These are phyloP conservation scores for Hemerocallis citrina DNA, from an alignment of 106 monocot genomes.

Conservation along the genomic window DNA sequence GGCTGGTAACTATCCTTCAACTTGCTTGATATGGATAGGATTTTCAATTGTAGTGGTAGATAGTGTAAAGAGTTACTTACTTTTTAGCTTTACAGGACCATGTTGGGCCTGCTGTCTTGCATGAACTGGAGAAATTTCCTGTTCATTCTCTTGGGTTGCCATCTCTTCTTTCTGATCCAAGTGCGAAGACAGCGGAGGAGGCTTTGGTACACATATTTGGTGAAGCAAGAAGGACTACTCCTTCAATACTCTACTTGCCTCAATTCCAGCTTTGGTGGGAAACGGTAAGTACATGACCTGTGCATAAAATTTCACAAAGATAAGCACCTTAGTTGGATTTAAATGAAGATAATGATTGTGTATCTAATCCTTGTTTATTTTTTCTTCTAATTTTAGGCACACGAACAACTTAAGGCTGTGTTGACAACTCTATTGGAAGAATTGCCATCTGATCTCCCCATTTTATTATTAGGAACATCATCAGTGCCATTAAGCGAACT, in stretches of 20 bases:
- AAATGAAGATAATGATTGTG: too few relatives aligned
- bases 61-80: constrained; percentile 19
- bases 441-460: constrained; percentile 50
- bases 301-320: constrained; percentile 8
- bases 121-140: constrained; percentile 95
- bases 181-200: constrained; percentile 97
- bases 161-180: constrained; percentile 97
- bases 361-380: constrained; percentile 10
- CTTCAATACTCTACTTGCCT: constrained; percentile 87
- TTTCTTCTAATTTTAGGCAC: constrained; percentile 28
- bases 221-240: constrained; percentile 93
- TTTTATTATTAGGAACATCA: constrained; percentile 49
- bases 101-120: constrained; percentile 93
- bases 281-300: constrained; percentile 49
- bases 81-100: constrained; percentile 71
- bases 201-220: constrained; percentile 98
- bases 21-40: not conserved
- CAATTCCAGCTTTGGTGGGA: constrained; percentile 99
- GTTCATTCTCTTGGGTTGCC: constrained; percentile 95
- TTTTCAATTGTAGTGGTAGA: constrained; percentile 1
- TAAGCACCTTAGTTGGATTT: constrained; percentile 15
- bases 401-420: constrained; percentile 66
- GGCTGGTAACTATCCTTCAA: constrained; percentile 54
- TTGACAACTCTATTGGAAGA: constrained; percentile 55
- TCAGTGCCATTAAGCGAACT: constrained; percentile 31